Evolutionary conservation across 306 rosid species (phyloP), one percentile per base, ranked within the genome.

Genomic region (Ormosia emarginata): DNA sequence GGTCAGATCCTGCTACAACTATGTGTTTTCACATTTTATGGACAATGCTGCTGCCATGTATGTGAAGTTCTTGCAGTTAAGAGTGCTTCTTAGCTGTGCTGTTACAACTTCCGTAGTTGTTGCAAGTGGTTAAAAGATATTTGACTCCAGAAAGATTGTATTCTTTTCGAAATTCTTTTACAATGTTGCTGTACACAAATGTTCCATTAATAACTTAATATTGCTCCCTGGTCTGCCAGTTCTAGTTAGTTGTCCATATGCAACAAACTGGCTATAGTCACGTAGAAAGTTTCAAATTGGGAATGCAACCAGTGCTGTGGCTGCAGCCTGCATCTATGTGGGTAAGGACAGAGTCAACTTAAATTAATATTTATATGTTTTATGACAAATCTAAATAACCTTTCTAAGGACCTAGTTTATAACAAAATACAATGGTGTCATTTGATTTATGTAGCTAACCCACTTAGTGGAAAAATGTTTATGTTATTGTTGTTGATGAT

Each of bases 41-140:
- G 47, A 75, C 30, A 12, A 36, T 65, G 36, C 40, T 70, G 58
- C 37, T 74, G 63, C 74, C 62, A 29, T 58, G 76, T 15, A 63
- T 86, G 85, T 81, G 40, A 32, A 67, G 64, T 81, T 67, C 18
- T 86, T 78, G 79, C 71, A 18, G 33, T 62, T 53, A 78, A 59
- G 82, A 58, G 76, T 78, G 87, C 65, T 79, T 69, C 77, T 80
- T 40, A 34, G 8, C 74, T 49, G 40, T 77, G 63, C n/a, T 71
- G 40, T 79, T 59, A n/a, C 67, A 43, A 66, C 79, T 37, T 57
- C 29, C 30, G 44, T 57, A 10, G 44, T 77, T 63, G 50, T 46
- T 11, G 7, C 57, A 33, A 66, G 64, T 55, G 40, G 67, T 84
- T 86, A 18, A 61, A 32, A 69, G 44, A 81, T 47, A 71, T 59